Evolutionary conservation across 495 filamentous ascomycete genomes (phyloP).

Genomic region (Pyrenula massariospora): DNA sequence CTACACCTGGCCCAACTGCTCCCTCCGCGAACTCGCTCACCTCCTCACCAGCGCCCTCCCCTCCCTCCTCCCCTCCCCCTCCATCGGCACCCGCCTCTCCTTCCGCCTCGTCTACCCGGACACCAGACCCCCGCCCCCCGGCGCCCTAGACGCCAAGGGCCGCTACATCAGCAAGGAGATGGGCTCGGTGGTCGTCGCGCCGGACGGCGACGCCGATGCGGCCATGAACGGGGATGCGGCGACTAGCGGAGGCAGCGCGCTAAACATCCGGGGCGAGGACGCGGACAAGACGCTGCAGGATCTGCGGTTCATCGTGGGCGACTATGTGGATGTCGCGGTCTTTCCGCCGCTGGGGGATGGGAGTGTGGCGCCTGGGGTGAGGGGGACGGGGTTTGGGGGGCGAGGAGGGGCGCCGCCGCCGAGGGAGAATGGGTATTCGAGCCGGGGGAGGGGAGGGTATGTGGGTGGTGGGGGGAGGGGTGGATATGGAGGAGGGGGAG

Average conservation of each 20-base stretch:
- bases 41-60: constrained; percentile 60
- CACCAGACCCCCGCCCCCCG: constrained; percentile 42
- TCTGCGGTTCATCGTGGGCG: constrained; percentile 72
- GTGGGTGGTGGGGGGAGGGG: constrained; percentile 14
- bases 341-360: constrained; percentile 64
- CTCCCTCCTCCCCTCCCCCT: constrained; percentile 56
- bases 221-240: constrained; percentile 13
- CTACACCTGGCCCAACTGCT: constrained; percentile 81
- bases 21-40: constrained; percentile 69
- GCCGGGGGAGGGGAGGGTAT: constrained; percentile 12
- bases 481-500: constrained; percentile 19
- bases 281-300: constrained; percentile 63
- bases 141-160: constrained; percentile 15
- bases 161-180: constrained; percentile 66
- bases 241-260: constrained; percentile 7
- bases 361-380: constrained; percentile 47
- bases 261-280: constrained; percentile 39
- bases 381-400: constrained; percentile 17
- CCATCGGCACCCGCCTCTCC: constrained; percentile 68
- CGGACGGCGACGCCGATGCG: constrained; percentile 8
- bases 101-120: constrained; percentile 85
- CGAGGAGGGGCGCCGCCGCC: constrained; percentile 34
- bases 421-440: constrained; percentile 32
- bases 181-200: constrained; percentile 65
- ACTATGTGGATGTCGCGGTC: constrained; percentile 75